Evolutionary conservation across 164 flowering plant genomes (phyloP).

Genomic region (Taxillus chinensis): DNA sequence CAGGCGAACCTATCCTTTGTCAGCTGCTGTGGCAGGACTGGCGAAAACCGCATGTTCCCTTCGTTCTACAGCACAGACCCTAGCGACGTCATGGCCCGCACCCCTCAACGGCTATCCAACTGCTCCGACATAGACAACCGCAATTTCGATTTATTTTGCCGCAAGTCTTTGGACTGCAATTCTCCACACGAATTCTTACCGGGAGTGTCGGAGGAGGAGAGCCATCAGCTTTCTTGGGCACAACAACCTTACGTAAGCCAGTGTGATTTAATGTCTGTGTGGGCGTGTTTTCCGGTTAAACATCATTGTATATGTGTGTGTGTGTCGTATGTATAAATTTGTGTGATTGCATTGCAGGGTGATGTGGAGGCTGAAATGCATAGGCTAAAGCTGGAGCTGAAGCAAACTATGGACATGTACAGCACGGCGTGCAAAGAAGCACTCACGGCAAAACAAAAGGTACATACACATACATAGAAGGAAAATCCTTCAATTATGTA

Average conservation of each 20-base stretch:
- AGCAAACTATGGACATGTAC: conserved; percentile 74
- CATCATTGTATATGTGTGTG: too few species aligned
- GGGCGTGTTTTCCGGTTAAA: too few species aligned
- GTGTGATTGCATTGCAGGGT: conserved; percentile 21
- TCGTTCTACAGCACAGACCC: conserved; percentile 6
- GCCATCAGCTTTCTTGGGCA: conserved; percentile 13
- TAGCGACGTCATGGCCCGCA: conserved; percentile 5
- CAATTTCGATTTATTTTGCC: conserved; percentile 14
- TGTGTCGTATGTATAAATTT: too few species aligned
- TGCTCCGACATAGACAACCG: conserved; percentile 6
- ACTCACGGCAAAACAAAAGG: conserved; percentile 58
- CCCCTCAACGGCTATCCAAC: conserved; percentile 24
- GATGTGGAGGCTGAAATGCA: conserved; percentile 65
- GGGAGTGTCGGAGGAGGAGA: conserved; percentile 13
- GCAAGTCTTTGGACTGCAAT: conserved; percentile 16
- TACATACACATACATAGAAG: conserved; percentile 2
- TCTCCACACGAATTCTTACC: conserved; percentile 18
- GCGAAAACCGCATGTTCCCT: conserved; percentile 39
- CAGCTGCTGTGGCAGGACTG: conserved; percentile 45
- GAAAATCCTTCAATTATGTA: too few species aligned
- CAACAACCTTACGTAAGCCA: conserved; percentile 6
- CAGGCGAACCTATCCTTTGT: conserved; percentile 53
- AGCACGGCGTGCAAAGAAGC: conserved; percentile 72
- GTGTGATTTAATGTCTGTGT: conserved; percentile 7
- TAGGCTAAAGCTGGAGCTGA: conserved; percentile 56